Base-by-base conservation (phyloP, 176 grass and related monocot species). In the Poa annua region DNA sequence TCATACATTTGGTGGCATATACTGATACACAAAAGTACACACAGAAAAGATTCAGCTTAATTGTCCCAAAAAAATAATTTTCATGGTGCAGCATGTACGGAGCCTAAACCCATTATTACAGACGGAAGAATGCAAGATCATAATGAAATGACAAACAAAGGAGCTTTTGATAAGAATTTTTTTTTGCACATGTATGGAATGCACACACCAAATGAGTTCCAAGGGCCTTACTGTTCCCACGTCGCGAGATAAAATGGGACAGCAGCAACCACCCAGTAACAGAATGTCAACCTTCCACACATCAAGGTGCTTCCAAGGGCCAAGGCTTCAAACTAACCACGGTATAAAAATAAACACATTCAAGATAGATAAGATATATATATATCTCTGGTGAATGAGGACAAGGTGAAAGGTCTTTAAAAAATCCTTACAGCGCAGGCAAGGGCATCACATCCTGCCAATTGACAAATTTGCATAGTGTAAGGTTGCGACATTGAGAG, bases 391-490 rank as follows among this genome's bases (percentile, higher is more conserved):
- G 33, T n/a, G 10, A 68, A 76, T 14, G 8, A 80, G 19, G 39
- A 83, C 20, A 89, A 75, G 16, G 34, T 82, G 14, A 81, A 34
- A 64, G 49, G 21, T 80, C 66, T 79, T 74, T 48, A 22, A 77
- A 75, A 79, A 86, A 45, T 90, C 49, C 96, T 78, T 98, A 98
- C 96, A 91, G 96, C 96, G 85, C 96, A 98, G 35, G 92, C 96
- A 86, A 98, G 96, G 44, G 96, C 96, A 81, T 98, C 96, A 66
- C 96, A 98, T 95, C 96, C 96, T 98, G 90, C 10, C 67, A 87
- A 88, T 76, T 70, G 20, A 54, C 13, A 81, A 90, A 63, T 68
- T 79, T 78, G 50, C 13, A 82, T 47, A 83, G 22, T 69, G 21
- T 80, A 76, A 73, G 60, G 63, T 34, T 22, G 34, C 25, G 38